A percentile compares a stretch with the other conserved stretches of the same genome.
These are phyloP conservation scores for Thelonectria olida DNA, from an alignment of 2,329 filamentous ascomycete species.

Conservation along the genomic window DNA sequence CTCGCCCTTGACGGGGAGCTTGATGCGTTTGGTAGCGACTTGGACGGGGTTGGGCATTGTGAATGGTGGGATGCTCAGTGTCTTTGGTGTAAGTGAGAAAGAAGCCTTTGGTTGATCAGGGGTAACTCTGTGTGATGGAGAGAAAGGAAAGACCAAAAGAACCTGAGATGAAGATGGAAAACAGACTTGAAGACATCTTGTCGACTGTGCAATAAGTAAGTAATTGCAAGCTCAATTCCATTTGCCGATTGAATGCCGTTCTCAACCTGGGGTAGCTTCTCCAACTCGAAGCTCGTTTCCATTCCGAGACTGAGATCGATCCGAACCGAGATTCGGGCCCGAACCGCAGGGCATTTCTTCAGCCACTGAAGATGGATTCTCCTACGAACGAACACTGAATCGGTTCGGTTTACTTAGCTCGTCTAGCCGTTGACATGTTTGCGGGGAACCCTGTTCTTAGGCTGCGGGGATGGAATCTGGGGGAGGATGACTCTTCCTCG, in stretches of 20 bases:
- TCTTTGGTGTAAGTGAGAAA: no score
- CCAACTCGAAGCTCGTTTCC: conserved; percentile 9
- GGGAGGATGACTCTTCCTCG: conserved; percentile 6
- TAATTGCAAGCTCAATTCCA: not conserved
- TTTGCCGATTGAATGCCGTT: not conserved
- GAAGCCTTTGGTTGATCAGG: no score
- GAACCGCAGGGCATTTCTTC: not conserved
- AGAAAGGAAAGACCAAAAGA: no score
- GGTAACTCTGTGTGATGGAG: no score
- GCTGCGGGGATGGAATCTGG: not conserved
- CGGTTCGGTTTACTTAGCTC: not conserved
- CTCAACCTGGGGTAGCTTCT: conserved; percentile 10
- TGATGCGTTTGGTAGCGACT: conserved; percentile 35
- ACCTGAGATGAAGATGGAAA: not conserved
- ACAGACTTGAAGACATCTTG: not conserved
- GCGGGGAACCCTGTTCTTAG: conserved; percentile 13
- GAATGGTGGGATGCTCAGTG: no score
- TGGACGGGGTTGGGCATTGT: conserved; percentile 34
- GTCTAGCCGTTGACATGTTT: not conserved
- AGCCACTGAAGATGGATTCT: not conserved
- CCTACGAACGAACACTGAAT: not conserved
- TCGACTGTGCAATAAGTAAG: conserved; percentile 12
- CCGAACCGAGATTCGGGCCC: conserved; percentile 10
- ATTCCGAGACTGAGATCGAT: not conserved
- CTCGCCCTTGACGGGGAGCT: conserved; percentile 29